Evolutionary conservation across 148 eudicot genomes (phyloP).

Genomic region (Chenopodium formosanum): DNA sequence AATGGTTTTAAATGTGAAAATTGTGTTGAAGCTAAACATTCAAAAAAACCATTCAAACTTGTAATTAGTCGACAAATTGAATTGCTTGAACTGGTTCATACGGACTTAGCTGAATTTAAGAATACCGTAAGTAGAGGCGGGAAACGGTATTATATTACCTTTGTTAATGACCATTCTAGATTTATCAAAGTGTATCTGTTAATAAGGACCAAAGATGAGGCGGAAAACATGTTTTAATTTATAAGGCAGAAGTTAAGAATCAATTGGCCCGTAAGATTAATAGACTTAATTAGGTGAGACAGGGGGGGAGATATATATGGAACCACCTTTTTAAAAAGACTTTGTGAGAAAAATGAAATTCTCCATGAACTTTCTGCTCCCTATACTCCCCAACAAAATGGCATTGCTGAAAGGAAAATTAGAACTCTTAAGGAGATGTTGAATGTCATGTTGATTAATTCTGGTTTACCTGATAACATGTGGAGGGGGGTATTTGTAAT

Average conservation of each 20-base stretch:
- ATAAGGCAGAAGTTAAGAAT: neutral
- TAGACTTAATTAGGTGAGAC: neutral
- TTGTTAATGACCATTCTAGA: constrained; percentile 10
- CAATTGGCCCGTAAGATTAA: neutral
- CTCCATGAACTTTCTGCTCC: neutral
- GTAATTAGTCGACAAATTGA: neutral
- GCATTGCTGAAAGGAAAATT: too few species aligned
- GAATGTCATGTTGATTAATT: too few species aligned
- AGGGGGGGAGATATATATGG: neutral
- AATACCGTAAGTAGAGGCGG: neutral
- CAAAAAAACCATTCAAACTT: neutral
- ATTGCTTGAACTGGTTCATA: neutral
- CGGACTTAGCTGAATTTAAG: neutral
- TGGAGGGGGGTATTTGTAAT: too few species aligned
- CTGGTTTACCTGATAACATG: too few species aligned
- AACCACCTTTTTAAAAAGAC: neutral
- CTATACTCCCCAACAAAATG: too few species aligned
- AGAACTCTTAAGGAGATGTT: too few species aligned
- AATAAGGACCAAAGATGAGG: neutral
- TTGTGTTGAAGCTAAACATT: neutral
- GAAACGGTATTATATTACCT: constrained; percentile 1
- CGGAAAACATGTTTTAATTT: neutral
- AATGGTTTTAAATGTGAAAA: neutral
- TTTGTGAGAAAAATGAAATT: neutral
- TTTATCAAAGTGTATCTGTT: neutral